Evolutionary conservation across 208 protist species (phyloP).

Genomic region (Novymonas esmeraldas): DNA sequence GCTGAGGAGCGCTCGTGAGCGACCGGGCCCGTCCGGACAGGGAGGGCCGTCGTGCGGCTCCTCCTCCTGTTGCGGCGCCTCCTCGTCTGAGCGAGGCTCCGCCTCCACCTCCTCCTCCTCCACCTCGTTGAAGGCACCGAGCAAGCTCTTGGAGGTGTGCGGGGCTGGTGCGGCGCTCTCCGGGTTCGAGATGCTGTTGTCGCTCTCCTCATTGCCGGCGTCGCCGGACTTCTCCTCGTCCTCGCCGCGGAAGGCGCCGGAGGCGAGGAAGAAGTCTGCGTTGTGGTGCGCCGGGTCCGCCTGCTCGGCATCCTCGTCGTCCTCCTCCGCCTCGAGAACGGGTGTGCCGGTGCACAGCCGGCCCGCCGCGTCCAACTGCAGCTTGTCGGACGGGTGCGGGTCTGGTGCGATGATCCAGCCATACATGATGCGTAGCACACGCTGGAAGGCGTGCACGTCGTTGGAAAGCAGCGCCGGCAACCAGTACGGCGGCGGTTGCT

Average conservation of each 20-base stretch:
- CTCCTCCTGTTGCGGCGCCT: not conserved
- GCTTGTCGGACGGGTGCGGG: slow-evolving; percentile 26
- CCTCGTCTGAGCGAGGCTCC: not conserved
- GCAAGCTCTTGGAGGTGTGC: slow-evolving; percentile 26
- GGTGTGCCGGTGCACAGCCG: slow-evolving; percentile 10
- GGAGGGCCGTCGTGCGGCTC: not conserved
- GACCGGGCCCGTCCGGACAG: not conserved
- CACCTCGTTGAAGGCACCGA: slow-evolving; percentile 24
- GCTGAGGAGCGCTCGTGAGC: slow-evolving; percentile 6
- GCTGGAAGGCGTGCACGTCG: slow-evolving; percentile 60
- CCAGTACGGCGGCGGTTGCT: slow-evolving; percentile 56
- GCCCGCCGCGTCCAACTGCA: slow-evolving; percentile 18
- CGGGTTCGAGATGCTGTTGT: slow-evolving; percentile 6
- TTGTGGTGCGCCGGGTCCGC: slow-evolving; percentile 27
- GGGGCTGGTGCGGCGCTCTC: slow-evolving; percentile 6
- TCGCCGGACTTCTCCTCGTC: slow-evolving; percentile 6
- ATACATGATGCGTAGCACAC: slow-evolving; percentile 64
- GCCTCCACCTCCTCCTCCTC: slow-evolving; percentile 2
- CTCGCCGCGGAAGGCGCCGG: slow-evolving; percentile 16
- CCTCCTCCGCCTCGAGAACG: slow-evolving; percentile 7
- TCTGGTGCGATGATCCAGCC: slow-evolving; percentile 60
- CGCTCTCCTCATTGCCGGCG: slow-evolving; percentile 6
- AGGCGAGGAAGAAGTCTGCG: slow-evolving; percentile 17
- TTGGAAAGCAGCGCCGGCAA: slow-evolving; percentile 65
- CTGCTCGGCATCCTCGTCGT: slow-evolving; percentile 26